Base-by-base conservation (phyloP, 768 basidiomycete genomes). In the Hebeloma cylindrosporum region DNA sequence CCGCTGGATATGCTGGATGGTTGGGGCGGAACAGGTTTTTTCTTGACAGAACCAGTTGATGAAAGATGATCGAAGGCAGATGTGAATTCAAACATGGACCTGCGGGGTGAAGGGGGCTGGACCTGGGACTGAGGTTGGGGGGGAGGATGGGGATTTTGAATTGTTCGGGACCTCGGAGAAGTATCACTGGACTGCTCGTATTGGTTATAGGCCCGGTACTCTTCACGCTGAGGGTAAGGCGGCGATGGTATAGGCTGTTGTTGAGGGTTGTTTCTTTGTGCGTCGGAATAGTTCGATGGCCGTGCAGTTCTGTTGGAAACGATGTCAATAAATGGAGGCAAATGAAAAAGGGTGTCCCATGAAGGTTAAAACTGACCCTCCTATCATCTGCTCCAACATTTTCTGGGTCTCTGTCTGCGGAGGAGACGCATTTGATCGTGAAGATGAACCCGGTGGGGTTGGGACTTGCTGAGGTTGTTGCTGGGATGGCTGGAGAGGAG, bases 81-180 rank as follows among this genome's bases (percentile, higher is more conserved):
- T 38, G 85, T 75, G 49, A 88, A 92, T 28, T 91, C 88, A 54
- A 93, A 93, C 77, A 90, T 80, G 37, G 87, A 85, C 63, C 85
- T 83, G 56, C 82, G 84, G 17, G 83, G 77, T 30, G 85, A 83
- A 22, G 87, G 78, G 0, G 84, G 80, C 3, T 77, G 69, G 23
- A 59, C 61, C 18, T 65, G 67, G 43, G 62, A 66, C 22, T 56
- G 57, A 6, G 51, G 32, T 6, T 53, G 57, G 18, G 56, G 63
- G 23, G 58, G 46, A 14, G 48, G 35, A 20, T 56, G 61, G 20
- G 60, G 57, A 18, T 62, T 61, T 22, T 56, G 58, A 40, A 58
- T 47, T 14, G 52, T 58, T 40, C 70, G 69, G 27, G 66, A 37
- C 45, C 69, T 62, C 30, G 73, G 73, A 29, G 66, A 60, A 22